phyloP scores from a whole-genome alignment of 192 early-diverging fungal genomes.

The Obelidium mucronatum region DNA sequence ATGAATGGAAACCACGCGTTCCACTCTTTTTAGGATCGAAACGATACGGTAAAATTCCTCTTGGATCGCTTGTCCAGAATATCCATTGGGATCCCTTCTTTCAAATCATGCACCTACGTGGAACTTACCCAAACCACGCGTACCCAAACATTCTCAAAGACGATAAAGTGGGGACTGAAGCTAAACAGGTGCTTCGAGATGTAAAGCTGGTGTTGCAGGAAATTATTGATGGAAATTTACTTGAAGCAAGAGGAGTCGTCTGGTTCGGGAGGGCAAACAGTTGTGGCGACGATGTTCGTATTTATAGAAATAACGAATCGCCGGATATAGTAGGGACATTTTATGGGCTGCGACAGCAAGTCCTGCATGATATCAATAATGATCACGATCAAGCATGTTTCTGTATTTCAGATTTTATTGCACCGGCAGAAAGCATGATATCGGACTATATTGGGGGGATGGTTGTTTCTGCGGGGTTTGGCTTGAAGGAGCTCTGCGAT shows the following conservation, averaged over 20 bases:
- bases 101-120: conserved; percentile 96
- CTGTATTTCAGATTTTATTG: conserved; percentile 90
- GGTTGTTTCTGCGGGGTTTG: conserved; percentile 88
- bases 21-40: conserved; percentile 84
- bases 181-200: conserved; percentile 86
- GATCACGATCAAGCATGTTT: conserved; percentile 83
- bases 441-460: conserved; percentile 89
- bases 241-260: conserved; percentile 79
- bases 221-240: conserved; percentile 74
- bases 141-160: conserved; percentile 97
- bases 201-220: conserved; percentile 78
- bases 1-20: conserved; percentile 69
- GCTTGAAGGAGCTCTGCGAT: conserved; percentile 81
- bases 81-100: conserved; percentile 99
- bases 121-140: conserved; percentile 93
- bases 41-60: conserved; percentile 72
- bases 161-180: conserved; percentile 86
- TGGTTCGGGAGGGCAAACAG: conserved; percentile 89
- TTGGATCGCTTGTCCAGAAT: conserved; percentile 73
- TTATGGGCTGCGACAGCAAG: conserved; percentile 85
- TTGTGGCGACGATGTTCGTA: conserved; percentile 86
- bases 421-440: conserved; percentile 74
- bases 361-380: conserved; percentile 71
- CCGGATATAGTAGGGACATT: conserved; percentile 61
- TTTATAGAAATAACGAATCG: conserved; percentile 80